Conservation (phyloP, 352 stramenopile genomes). For the Phytophthora pinifolia region DNA sequence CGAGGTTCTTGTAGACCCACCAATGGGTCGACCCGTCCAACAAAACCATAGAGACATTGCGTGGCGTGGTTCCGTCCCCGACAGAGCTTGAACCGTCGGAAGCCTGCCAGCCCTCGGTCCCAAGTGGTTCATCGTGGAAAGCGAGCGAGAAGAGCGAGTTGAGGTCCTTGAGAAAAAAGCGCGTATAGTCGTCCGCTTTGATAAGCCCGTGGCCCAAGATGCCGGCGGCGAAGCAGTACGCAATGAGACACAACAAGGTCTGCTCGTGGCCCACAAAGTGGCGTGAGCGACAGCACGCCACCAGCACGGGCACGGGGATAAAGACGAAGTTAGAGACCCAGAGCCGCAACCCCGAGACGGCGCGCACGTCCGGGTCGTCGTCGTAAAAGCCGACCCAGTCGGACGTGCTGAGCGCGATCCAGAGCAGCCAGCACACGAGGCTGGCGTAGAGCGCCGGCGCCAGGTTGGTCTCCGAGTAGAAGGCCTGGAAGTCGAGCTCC, state of each 20-base stretch:
- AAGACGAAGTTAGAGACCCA: slow-evolving; percentile 54
- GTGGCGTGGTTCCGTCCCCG: background rate
- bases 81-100: background rate
- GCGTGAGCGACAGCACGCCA: slow-evolving; percentile 50
- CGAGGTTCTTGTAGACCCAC: slow-evolving; percentile 67
- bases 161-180: slow-evolving; percentile 51
- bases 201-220: slow-evolving; percentile 52
- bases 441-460: slow-evolving; percentile 64
- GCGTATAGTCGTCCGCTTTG: slow-evolving; percentile 42
- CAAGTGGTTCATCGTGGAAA: slow-evolving; percentile 15
- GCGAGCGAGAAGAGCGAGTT: slow-evolving; percentile 46
- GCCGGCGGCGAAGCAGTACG: slow-evolving; percentile 64
- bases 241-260: slow-evolving; percentile 56
- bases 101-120: background rate
- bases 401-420: slow-evolving; percentile 43
- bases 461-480: slow-evolving; percentile 71
- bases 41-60: slow-evolving; percentile 21
- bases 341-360: slow-evolving; percentile 35
- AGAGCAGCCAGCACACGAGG: slow-evolving; percentile 56
- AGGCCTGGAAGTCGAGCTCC: slow-evolving; percentile 82
- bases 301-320: slow-evolving; percentile 57
- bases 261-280: slow-evolving; percentile 64
- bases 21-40: slow-evolving; percentile 39
- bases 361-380: slow-evolving; percentile 32
- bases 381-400: slow-evolving; percentile 48